Evolutionary conservation across 306 rosid species (phyloP), one percentile per base, ranked within the genome.

Genomic region (Quercus engelmannii): DNA sequence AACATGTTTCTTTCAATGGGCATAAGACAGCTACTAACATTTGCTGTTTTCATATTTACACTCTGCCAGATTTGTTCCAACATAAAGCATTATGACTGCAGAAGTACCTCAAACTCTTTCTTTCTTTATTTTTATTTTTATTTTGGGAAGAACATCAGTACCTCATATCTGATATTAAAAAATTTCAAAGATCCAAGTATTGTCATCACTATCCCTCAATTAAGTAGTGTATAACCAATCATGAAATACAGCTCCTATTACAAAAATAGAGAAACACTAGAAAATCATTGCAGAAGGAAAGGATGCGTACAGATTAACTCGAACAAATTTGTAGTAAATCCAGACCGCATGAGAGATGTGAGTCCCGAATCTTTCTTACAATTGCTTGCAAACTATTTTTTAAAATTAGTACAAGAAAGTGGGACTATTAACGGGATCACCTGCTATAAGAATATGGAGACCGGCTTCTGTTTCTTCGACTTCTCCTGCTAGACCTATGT

Each of bases 371-470:
- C 67, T 76, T 74, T 85, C 55, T 71, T 65, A 67, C 62, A 77
- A 73, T 73, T 59, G 64, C 58, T 62, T 62, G 30, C 23, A 67
- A 73, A 76, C 75, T 61, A 74, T 46, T 71, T 59, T 61, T 49
- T 55, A 58, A 59, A 67, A 63, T n/a, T 74, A 85, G n/a, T 63
- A 75, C 21, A 81, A 82, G n/a, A 55, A 81, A 75, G 76, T 31
- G 76, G 77, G 79, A 82, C 83, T 51, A 71, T 43, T 82, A 91
- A 91, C 93, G 81, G 91, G 92, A 77, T 93, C 96, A 96, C 98
- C 98, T 93, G 98, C 91, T 88, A 70, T 85, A 49, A 12, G 97
- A 85, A 82, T 93, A 91, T 1, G 96, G 98, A 73, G 98, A 96
- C 57, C 93, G 88, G 88, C 90, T 92, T 82, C 91, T 88, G 80